Evolutionary conservation across 2,329 filamentous ascomycete species (phyloP).

Genomic region (Colletotrichum eremochloae): DNA sequence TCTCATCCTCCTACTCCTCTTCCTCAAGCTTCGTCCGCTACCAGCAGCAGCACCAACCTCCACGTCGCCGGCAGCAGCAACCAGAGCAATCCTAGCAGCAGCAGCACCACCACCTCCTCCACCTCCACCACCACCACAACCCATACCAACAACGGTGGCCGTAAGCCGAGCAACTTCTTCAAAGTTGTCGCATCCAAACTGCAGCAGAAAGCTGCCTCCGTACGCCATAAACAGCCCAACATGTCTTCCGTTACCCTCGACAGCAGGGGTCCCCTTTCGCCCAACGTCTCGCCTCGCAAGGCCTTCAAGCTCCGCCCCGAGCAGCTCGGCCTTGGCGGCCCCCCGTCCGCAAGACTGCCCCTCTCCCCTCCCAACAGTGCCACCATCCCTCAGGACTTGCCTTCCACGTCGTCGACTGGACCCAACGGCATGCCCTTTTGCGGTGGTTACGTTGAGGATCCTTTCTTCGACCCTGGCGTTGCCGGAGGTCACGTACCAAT

Average conservation of each 20-base stretch:
- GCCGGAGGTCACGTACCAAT: constrained; percentile 47
- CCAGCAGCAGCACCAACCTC: constrained; percentile 46
- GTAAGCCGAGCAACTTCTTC: constrained; percentile 56
- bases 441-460: constrained; percentile 55
- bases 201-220: constrained; percentile 54
- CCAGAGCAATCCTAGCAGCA: constrained; percentile 44
- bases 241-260: constrained; percentile 42
- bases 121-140: constrained; percentile 39
- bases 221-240: constrained; percentile 45
- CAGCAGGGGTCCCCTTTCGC: constrained; percentile 37
- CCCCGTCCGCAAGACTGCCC: constrained; percentile 44
- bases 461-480: constrained; percentile 51
- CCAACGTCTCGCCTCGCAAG: constrained; percentile 47
- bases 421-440: constrained; percentile 48
- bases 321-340: constrained; percentile 39
- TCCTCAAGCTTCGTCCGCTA: constrained; percentile 49
- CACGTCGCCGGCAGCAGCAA: constrained; percentile 48
- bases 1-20: constrained; percentile 41
- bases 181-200: constrained; percentile 58
- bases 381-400: constrained; percentile 45
- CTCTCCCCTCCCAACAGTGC: constrained; percentile 45
- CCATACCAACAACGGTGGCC: constrained; percentile 40
- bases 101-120: background rate
- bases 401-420: constrained; percentile 27
- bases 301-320: constrained; percentile 51